Evolutionary conservation across 2,329 filamentous ascomycete species (phyloP).

Genomic region (Triangularia verruculosa): DNA sequence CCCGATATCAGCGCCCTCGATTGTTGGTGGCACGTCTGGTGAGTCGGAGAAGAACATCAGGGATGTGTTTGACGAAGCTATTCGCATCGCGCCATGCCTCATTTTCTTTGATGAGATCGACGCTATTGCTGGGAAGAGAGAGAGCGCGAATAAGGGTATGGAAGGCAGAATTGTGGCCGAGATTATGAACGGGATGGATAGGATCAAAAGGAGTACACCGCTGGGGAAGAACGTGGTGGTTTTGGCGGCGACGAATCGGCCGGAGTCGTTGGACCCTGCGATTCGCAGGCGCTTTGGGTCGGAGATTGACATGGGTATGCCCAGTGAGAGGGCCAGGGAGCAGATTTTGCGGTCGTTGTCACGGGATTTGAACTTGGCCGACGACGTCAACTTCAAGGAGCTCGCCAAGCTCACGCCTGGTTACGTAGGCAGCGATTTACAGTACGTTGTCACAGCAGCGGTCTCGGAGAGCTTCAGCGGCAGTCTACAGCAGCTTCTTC

Average conservation of each 20-base stretch:
- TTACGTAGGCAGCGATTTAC: conserved; percentile 87
- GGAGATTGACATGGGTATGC: conserved; percentile 84
- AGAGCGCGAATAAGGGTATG: conserved; percentile 82
- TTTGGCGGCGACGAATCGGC: conserved; percentile 84
- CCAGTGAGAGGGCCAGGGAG: conserved; percentile 72
- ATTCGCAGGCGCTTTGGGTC: conserved; percentile 73
- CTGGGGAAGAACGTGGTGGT: conserved; percentile 80
- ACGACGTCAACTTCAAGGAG: conserved; percentile 68
- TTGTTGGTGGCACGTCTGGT: conserved; percentile 83
- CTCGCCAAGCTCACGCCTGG: conserved; percentile 85
- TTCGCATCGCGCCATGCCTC: conserved; percentile 79
- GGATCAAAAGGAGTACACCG: conserved; percentile 68
- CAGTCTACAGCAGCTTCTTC: conserved; percentile 29
- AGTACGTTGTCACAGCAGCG: conserved; percentile 54
- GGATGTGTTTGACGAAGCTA: conserved; percentile 84
- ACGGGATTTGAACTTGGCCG: conserved; percentile 58
- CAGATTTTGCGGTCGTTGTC: conserved; percentile 75
- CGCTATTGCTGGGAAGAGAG: conserved; percentile 81
- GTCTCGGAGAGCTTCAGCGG: conserved; percentile 36
- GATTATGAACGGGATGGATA: conserved; percentile 82
- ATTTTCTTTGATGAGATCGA: conserved; percentile 93
- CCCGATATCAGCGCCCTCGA: conserved; percentile 74
- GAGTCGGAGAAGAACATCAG: conserved; percentile 85
- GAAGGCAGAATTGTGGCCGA: conserved; percentile 83
- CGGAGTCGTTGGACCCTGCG: conserved; percentile 79